Percentiles rank a stretch among this genome's conserved stretches.
These are phyloP conservation scores for Mucor lusitanicus DNA, from an alignment of 371 early-diverging fungal species.

Conservation along the genomic window DNA sequence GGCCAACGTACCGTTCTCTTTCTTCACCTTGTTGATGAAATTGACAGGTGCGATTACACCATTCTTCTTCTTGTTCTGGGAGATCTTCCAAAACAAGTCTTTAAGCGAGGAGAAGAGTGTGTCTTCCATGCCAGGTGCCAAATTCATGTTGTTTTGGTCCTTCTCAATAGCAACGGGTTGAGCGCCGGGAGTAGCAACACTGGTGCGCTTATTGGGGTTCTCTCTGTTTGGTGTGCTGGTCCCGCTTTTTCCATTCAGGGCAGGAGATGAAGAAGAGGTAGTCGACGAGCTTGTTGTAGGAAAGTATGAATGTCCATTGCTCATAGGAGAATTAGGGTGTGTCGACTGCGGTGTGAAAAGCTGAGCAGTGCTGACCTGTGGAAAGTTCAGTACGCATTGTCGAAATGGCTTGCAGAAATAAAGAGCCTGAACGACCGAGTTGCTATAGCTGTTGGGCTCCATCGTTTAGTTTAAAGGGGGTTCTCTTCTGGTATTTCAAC, in stretches of 20 bases:
- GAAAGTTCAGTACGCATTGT: constrained; percentile 83
- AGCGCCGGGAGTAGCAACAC: not conserved
- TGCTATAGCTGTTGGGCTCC: constrained; percentile 76
- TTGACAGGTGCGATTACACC: constrained; percentile 87
- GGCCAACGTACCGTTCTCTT: constrained; percentile 77
- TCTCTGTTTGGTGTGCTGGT: constrained; percentile 10
- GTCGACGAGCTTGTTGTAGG: constrained; percentile 38
- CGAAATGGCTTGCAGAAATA: constrained; percentile 96
- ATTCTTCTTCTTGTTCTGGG: constrained; percentile 79
- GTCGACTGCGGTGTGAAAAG: constrained; percentile 1
- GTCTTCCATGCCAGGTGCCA: constrained; percentile 69
- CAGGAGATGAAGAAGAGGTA: constrained; percentile 26
- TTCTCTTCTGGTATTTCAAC: not conserved
- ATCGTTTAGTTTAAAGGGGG: not conserved
- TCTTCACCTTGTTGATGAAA: constrained; percentile 85
- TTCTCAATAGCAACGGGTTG: constrained; percentile 23
- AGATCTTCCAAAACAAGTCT: constrained; percentile 86
- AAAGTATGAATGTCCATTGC: constrained; percentile 18
- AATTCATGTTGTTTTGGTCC: constrained; percentile 46
- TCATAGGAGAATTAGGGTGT: constrained; percentile 7
- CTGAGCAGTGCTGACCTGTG: constrained; percentile 30
- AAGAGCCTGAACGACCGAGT: constrained; percentile 94
- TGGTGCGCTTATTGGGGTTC: constrained; percentile 1
- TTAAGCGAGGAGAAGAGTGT: constrained; percentile 84
- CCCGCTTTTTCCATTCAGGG: constrained; percentile 21